Evolutionary conservation across 2,329 filamentous ascomycete species (phyloP).

Genomic region (Aspergillus novofumigatus): DNA sequence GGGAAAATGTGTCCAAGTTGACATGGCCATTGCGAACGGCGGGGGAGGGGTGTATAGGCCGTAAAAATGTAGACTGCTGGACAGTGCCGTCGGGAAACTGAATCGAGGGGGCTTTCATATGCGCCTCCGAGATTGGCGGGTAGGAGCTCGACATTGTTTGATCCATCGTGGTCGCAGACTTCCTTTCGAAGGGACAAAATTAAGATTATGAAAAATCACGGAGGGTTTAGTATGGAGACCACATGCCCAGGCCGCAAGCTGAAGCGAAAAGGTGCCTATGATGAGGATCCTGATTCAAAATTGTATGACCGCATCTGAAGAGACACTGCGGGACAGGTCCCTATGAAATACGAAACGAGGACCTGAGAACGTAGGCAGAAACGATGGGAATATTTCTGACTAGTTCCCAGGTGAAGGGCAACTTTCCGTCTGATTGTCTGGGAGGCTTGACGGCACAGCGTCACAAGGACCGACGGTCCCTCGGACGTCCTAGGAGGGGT

Average conservation of each 20-base stretch:
- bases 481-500: not conserved
- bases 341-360: constrained; percentile 13
- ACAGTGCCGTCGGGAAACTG: constrained; percentile 23
- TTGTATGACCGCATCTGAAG: constrained; percentile 8
- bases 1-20: constrained; percentile 65
- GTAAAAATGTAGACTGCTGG: constrained; percentile 19
- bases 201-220: not conserved
- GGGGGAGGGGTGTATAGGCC: constrained; percentile 15
- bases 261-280: not conserved
- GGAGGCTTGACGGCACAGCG: not conserved
- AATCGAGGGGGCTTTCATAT: constrained; percentile 21
- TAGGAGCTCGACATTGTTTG: constrained; percentile 15
- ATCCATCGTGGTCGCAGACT: constrained; percentile 19
- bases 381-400: not conserved
- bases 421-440: not conserved
- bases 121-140: constrained; percentile 21
- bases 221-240: not conserved
- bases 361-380: constrained; percentile 14
- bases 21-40: constrained; percentile 45
- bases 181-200: not conserved
- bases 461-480: not conserved
- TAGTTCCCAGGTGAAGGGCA: not conserved
- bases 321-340: constrained; percentile 3
- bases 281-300: not conserved
- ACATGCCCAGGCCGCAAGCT: not conserved